A percentile compares a stretch with the other conserved stretches of the same genome.
Conservation (phyloP, 805 yeast species). For the Yarrowia sp. region DNA sequence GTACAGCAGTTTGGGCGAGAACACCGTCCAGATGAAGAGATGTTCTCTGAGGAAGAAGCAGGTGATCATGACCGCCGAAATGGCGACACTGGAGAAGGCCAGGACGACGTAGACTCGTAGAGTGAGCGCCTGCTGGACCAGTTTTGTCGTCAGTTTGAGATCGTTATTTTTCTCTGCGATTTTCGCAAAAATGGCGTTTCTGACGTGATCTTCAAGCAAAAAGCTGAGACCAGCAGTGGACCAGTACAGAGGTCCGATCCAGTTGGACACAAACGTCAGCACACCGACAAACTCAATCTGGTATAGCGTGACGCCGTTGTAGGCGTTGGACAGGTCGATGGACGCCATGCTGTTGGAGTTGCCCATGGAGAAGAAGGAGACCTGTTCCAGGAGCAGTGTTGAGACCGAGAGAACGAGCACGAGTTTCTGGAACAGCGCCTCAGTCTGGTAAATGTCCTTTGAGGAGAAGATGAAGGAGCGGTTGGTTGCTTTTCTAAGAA, state of each 20-base stretch:
- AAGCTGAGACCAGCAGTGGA: constrained; percentile 57
- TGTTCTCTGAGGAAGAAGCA: constrained; percentile 82
- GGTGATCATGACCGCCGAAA: constrained; percentile 66
- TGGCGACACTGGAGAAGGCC: constrained; percentile 65
- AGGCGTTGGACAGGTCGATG: constrained; percentile 87
- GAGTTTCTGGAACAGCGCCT: constrained; percentile 40
- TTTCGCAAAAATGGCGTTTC: constrained; percentile 40
- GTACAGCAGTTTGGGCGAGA: constrained; percentile 88
- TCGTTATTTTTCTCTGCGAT: constrained; percentile 42
- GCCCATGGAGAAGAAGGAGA: constrained; percentile 85
- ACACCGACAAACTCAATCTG: constrained; percentile 74
- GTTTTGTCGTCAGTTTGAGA: constrained; percentile 27
- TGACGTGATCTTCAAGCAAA: constrained; percentile 48
- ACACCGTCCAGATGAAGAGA: constrained; percentile 96
- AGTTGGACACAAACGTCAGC: constrained; percentile 82
- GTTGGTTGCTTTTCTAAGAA: constrained; percentile 39
- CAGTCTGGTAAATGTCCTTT: constrained; percentile 22
- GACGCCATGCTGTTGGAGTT: constrained; percentile 93
- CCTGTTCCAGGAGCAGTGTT: constrained; percentile 67
- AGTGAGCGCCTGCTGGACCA: constrained; percentile 42
- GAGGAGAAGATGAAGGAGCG: constrained; percentile 37
- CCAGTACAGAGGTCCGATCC: constrained; percentile 88
- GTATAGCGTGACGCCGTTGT: constrained; percentile 82
- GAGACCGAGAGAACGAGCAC: constrained; percentile 47
- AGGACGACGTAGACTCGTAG: constrained; percentile 50